phyloP scores from a whole-genome alignment of 192 early-diverging fungal genomes.

The Powellomyces hirtus region DNA sequence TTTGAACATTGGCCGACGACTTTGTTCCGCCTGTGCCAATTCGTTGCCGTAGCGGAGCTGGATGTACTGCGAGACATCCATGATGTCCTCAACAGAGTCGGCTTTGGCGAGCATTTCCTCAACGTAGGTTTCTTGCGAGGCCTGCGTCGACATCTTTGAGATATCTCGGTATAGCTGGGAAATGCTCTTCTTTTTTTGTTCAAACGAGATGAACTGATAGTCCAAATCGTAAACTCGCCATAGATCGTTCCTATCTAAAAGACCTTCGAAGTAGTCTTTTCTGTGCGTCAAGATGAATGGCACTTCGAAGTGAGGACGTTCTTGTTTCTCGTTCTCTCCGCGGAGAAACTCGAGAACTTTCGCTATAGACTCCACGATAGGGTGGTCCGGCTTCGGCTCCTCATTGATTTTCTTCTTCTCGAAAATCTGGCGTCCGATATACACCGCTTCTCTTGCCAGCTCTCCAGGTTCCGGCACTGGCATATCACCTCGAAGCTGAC shows the following conservation, averaged over 20 bases:
- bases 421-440: conserved; percentile 25
- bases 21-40: conserved; percentile 41
- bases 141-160: conserved; percentile 49
- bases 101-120: conserved; percentile 38
- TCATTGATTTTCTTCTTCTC: conserved; percentile 8
- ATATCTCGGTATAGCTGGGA: conserved; percentile 32
- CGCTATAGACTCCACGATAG: conserved; percentile 29
- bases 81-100: conserved; percentile 37
- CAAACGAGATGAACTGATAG: conserved; percentile 68
- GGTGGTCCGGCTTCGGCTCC: background rate
- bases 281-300: conserved; percentile 86
- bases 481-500: conserved; percentile 28
- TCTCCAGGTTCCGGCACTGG: conserved; percentile 35
- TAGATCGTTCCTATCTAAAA: conserved; percentile 67
- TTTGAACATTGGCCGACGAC: conserved; percentile 38
- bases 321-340: conserved; percentile 46
- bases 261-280: conserved; percentile 80
- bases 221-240: conserved; percentile 91
- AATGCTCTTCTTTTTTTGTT: conserved; percentile 48
- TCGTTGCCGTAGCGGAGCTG: conserved; percentile 44
- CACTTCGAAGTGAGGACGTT: conserved; percentile 62
- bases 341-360: conserved; percentile 70
- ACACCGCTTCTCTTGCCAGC: conserved; percentile 33
- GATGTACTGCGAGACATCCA: conserved; percentile 49
- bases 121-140: conserved; percentile 47